Evolutionary conservation across 352 stramenopile genomes (phyloP), one percentile per base, ranked within the genome.

Genomic region (Globisporangium ultimum): DNA sequence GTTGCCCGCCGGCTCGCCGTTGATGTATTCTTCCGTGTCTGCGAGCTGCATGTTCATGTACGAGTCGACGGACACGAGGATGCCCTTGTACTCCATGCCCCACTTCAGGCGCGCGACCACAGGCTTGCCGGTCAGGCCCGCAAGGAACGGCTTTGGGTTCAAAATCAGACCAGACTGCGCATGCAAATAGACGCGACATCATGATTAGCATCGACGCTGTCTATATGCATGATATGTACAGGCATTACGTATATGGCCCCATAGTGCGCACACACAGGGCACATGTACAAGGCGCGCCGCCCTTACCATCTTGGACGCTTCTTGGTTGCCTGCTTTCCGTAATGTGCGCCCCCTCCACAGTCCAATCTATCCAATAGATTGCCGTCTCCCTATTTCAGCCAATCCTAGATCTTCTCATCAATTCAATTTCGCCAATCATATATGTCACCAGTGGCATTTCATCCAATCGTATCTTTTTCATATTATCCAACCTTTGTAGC

Each of bases 21-120:
- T 96, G 60, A 99, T 93, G 70, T 95, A 99, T 75, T 99, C 97
- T 71, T 99, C 95, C 24, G 96, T 98, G 55, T 97, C 90, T 48
- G 91, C 80, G 51, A 99, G 81, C 73, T 99, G 96, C 53, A 99
- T 72, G 80, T 99, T 99, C 96, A 99, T 99, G 84, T 99, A 99
- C 50, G 90, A 97, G 84, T 99, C 97, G 17, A 98, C 91, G 3
- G 92, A 98, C 42, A 97, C 72, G 55, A 96, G 79, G 38, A 93
- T 70, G 60, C 89, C 97, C 74, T 98, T 97, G 79, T 99, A 99
- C 79, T 99, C 97, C 91, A 99, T 98, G 34, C 97, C 97, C 97
- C 97, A 99, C 81, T 99, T 99, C 55, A 99, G 88, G 62, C 98
- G 97, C 53, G 98, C 96, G 64, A 98, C 86, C 40, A 99, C 95